Percentiles rank a stretch among this genome's conserved stretches.
Evolutionary conservation across 768 basidiomycete genomes (phyloP).

Genomic region (Mycena kentingensis): DNA sequence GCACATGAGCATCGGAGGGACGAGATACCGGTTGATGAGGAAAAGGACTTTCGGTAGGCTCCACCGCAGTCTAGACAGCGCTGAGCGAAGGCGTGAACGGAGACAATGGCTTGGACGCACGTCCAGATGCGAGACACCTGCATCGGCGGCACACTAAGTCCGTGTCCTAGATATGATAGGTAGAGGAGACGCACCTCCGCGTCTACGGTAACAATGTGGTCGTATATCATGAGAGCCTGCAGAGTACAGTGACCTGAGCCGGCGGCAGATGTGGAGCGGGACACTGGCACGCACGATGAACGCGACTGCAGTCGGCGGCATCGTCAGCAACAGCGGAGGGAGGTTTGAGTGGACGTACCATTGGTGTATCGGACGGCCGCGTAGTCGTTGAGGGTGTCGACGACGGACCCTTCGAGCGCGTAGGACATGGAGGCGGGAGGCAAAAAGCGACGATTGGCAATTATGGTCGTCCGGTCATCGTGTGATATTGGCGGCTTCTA

Average conservation of each 20-base stretch:
- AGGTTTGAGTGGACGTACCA: neutral
- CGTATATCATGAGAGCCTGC: conserved; percentile 29
- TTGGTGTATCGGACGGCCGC: conserved; percentile 8
- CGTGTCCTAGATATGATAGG: neutral
- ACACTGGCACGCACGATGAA: conserved; percentile 15
- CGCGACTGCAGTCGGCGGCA: conserved; percentile 9
- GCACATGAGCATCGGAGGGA: conserved; percentile 32
- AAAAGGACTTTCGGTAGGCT: conserved; percentile 31
- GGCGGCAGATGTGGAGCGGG: neutral
- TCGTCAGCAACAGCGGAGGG: neutral
- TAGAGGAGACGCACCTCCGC: conserved; percentile 24
- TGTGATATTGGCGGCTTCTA: too few species aligned
- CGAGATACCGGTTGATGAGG: conserved; percentile 31
- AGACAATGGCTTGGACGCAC: conserved; percentile 18
- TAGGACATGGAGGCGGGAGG: too few species aligned
- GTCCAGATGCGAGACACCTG: conserved; percentile 28
- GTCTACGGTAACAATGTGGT: conserved; percentile 29
- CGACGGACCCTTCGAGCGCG: too few species aligned
- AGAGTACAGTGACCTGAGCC: too few species aligned
- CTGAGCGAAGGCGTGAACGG: neutral
- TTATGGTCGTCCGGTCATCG: too few species aligned
- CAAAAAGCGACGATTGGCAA: too few species aligned
- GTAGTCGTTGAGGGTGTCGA: conserved; percentile 8
- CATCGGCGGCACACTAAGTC: neutral
- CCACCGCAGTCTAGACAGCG: conserved; percentile 27